Evolutionary conservation across 2,329 filamentous ascomycete genomes (phyloP).

Genomic region (Aspergillus chevalieri): DNA sequence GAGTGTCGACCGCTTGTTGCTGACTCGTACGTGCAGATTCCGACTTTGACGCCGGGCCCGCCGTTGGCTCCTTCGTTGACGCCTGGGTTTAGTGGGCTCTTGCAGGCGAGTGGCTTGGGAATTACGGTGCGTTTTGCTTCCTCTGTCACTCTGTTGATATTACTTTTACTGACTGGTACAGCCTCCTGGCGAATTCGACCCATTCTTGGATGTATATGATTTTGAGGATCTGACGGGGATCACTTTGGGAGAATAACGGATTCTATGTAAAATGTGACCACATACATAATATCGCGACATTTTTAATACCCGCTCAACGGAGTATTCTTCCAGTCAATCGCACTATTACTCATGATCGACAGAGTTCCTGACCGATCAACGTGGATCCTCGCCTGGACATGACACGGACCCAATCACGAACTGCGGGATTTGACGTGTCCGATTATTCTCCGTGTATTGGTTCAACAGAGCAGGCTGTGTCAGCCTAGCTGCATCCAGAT

Average conservation of each 20-base stretch:
- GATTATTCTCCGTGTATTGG: too few species aligned
- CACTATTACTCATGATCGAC: neutral
- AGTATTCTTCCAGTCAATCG: neutral
- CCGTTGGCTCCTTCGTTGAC: constrained; percentile 15
- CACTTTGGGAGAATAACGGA: constrained; percentile 14
- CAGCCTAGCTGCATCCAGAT: too few species aligned
- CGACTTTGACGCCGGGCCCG: constrained; percentile 4
- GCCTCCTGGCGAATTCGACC: constrained; percentile 25
- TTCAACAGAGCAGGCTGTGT: too few species aligned
- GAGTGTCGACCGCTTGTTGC: neutral
- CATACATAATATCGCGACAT: neutral
- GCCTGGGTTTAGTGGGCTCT: constrained; percentile 17
- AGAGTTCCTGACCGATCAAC: neutral
- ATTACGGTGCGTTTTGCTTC: constrained; percentile 16
- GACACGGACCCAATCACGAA: neutral
- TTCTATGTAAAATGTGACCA: too few species aligned
- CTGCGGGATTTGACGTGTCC: neutral
- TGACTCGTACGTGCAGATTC: neutral
- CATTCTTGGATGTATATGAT: constrained; percentile 30
- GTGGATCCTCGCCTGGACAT: neutral
- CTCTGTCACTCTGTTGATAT: neutral
- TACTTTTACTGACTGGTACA: constrained; percentile 9
- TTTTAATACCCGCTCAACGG: neutral
- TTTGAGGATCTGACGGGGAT: constrained; percentile 29
- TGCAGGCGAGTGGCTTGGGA: constrained; percentile 17